Evolutionary conservation across 352 stramenopile genomes (phyloP).

Genomic region (Labyrinthula sp.): DNA sequence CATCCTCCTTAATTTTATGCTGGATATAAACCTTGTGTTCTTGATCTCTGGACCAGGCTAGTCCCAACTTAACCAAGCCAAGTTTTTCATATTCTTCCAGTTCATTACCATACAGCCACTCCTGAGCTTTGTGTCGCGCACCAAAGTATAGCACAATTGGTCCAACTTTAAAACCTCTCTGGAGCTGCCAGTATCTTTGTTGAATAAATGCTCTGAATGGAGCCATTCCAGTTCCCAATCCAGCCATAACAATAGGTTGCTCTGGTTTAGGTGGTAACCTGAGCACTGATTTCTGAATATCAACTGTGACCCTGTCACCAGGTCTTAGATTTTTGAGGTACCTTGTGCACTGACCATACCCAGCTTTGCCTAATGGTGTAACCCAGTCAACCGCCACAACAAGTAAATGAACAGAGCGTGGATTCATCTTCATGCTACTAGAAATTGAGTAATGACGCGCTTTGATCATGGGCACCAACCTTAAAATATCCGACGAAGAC

Average conservation of each 20-base stretch:
- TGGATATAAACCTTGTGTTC: constrained; percentile 66
- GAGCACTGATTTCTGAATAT: constrained; percentile 80
- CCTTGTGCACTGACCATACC: constrained; percentile 69
- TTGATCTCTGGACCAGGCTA: constrained; percentile 61
- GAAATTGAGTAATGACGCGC: constrained; percentile 66
- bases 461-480: constrained; percentile 53
- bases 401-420: constrained; percentile 51
- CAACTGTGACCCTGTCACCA: constrained; percentile 50
- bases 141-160: constrained; percentile 75
- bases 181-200: constrained; percentile 49
- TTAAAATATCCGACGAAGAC: constrained; percentile 43
- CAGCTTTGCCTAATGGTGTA: constrained; percentile 43
- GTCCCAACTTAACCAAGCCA: constrained; percentile 51
- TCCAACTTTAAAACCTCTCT: constrained; percentile 37
- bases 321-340: constrained; percentile 52
- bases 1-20: constrained; percentile 56
- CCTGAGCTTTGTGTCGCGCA: constrained; percentile 62
- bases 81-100: constrained; percentile 54
- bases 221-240: constrained; percentile 58
- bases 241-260: constrained; percentile 73
- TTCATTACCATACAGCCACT: constrained; percentile 84
- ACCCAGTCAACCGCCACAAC: constrained; percentile 62
- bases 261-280: constrained; percentile 57
- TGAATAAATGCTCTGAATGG: constrained; percentile 68
- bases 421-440: constrained; percentile 60